Conservation (phyloP, 345 rosid genomes). For the Brassica cretica region DNA sequence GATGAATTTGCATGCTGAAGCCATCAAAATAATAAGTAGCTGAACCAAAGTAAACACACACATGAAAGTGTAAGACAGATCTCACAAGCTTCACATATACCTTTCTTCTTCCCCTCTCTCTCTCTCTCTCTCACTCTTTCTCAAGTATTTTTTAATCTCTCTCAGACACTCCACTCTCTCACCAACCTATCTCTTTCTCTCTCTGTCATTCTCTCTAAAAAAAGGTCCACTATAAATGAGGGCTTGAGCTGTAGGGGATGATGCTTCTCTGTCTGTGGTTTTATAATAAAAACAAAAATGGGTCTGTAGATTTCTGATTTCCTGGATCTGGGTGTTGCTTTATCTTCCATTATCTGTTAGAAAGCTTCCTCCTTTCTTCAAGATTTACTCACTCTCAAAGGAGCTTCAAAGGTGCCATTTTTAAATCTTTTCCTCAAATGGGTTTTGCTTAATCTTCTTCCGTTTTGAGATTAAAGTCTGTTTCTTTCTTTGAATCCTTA, state of each 20-base stretch:
- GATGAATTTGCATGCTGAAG: conserved; percentile 42
- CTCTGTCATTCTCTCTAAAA: conserved; percentile 32
- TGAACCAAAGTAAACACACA: conserved; percentile 31
- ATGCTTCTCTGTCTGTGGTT: conserved; percentile 37
- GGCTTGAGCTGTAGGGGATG: conserved; percentile 36
- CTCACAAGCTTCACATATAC: conserved; percentile 44
- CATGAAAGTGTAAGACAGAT: conserved; percentile 40
- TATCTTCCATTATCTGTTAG: conserved; percentile 13
- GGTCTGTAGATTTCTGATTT: conserved; percentile 41
- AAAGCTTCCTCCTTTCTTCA: conserved; percentile 36
- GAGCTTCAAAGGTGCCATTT: not conserved
- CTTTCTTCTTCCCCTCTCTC: conserved; percentile 39
- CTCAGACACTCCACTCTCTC: conserved; percentile 32
- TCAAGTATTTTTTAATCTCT: conserved; percentile 38
- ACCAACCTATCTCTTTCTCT: conserved; percentile 27
- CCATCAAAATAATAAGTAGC: conserved; percentile 31
- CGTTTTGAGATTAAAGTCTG: conserved; percentile 20
- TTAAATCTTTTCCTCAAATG: conserved; percentile 20
- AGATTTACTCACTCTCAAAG: not conserved
- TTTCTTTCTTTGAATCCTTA: conserved; percentile 11
- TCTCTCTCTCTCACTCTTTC: not conserved
- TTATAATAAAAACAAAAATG: conserved; percentile 12
- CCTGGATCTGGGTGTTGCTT: conserved; percentile 53
- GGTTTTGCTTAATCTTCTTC: conserved; percentile 25
- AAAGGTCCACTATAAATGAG: conserved; percentile 42